Percentiles rank a stretch among this genome's conserved stretches.
Conservation (phyloP, 2,329 filamentous ascomycete species). For the Chrysosphaeria jannelii region DNA sequence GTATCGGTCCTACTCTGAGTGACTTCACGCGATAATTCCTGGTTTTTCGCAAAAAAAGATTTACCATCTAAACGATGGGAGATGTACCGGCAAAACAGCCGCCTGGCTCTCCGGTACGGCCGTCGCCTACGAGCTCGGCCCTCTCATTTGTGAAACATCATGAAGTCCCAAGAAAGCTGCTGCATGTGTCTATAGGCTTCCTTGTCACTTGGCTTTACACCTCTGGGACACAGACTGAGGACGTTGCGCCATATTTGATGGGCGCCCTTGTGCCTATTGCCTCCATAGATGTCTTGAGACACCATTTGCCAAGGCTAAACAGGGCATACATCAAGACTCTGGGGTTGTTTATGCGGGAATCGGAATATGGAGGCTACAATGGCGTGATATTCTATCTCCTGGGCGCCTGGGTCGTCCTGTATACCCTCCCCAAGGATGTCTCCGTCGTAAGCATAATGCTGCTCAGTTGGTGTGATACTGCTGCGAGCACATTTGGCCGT, state of each 20-base stretch:
- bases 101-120: no score
- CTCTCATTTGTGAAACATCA: slow-evolving; percentile 95
- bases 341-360: slow-evolving; percentile 88
- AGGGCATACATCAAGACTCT: slow-evolving; percentile 57
- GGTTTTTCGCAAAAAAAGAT: no score
- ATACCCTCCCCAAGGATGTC: slow-evolving; percentile 77
- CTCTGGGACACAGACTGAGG: slow-evolving; percentile 40
- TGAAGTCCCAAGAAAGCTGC: slow-evolving; percentile 74
- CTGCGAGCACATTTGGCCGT: slow-evolving; percentile 77
- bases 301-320: slow-evolving; percentile 58
- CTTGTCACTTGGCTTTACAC: slow-evolving; percentile 67
- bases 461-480: slow-evolving; percentile 93
- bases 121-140: no score
- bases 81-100: no score
- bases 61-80: no score
- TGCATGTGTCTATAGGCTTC: slow-evolving; percentile 94
- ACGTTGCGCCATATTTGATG: slow-evolving; percentile 66
- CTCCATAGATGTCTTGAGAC: slow-evolving; percentile 51
- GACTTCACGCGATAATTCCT: no score
- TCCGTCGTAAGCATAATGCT: slow-evolving; percentile 70
- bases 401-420: slow-evolving; percentile 61
- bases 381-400: slow-evolving; percentile 92
- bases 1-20: no score
- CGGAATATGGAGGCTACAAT: slow-evolving; percentile 80
- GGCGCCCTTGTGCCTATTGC: slow-evolving; percentile 58